Base-by-base conservation (phyloP, 148 eudicot genomes). In the Euryodendron excelsum region DNA sequence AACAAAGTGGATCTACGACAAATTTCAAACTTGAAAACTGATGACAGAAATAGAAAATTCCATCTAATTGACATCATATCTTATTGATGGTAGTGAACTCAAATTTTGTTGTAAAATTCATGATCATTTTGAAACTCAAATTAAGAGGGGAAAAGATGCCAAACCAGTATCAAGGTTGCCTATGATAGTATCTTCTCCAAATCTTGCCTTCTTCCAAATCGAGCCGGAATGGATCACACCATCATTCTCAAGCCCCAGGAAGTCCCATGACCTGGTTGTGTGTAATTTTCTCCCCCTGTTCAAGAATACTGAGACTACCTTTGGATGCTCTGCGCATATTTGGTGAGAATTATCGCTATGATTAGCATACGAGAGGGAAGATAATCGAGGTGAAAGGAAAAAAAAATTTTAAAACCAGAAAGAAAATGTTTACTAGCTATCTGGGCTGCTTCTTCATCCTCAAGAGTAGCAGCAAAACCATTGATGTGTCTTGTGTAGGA, bases 91-190 rank as follows among this genome's bases (percentile, higher is more conserved):
- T 9, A 70, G 27, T 48, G 74, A 15, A 27, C 75, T 45, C 36
- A 5, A 48, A 28, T 52, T 17, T 48, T 14, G 11, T n/a, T n/a
- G 20, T 1, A 11, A 62, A 20, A 33, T 37, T 44, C 5, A 11
- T 25, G 13, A 31, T 60, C 5, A 18, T 20, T 1, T 13, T 9
- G 37, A 21, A 23, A 34, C 50, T 33, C 33, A 66, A 66, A 55
- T 66, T 9, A 14, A 31, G n/a, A 56, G 7, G 25, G 13, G 39
- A 9, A 69, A 72, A 65, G 55, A 15, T 33, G 71, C 90, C 70
- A 58, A n/a, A 94, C 97, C 98, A 31, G 97, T 91, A 71, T 94
- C 97, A 84, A 94, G 89, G 79, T 92, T 93, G 45, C 84, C 99
- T 44, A 95, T 95, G 60, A 95, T 93, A 5, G 89, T 87, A 77